Conservation (phyloP, 805 yeast genomes). For the Vanderwaltozyma yarrowii region DNA sequence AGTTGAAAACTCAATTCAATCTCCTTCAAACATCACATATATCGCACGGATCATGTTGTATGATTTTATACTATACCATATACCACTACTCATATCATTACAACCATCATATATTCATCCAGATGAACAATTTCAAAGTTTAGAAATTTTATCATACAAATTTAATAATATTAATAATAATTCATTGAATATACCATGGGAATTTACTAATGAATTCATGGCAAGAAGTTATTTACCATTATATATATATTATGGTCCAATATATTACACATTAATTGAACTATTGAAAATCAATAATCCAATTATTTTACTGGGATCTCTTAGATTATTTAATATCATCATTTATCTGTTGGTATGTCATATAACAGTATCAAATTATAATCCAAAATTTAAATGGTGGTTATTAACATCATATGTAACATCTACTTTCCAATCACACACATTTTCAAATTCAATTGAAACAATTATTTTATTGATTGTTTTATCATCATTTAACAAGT, state of each 20-base stretch:
- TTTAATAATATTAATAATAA: neutral
- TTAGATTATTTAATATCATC: conserved; percentile 39
- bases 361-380: conserved; percentile 11
- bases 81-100: neutral
- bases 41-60: too few relatives aligned
- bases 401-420: conserved; percentile 58
- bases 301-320: conserved; percentile 39
- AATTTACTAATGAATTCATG: conserved; percentile 38
- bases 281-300: conserved; percentile 29
- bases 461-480: conserved; percentile 35
- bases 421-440: conserved; percentile 71
- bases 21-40: too few relatives aligned
- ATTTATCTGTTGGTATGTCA: conserved; percentile 13
- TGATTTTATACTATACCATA: neutral
- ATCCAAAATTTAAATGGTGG: conserved; percentile 7
- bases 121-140: conserved; percentile 92
- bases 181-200: conserved; percentile 58
- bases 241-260: conserved; percentile 59
- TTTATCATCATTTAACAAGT: conserved; percentile 30
- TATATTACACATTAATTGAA: conserved; percentile 30
- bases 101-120: conserved; percentile 84
- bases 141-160: conserved; percentile 46
- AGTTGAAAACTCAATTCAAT: too few relatives aligned
- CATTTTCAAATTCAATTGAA: conserved; percentile 84
- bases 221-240: conserved; percentile 67